Evolutionary conservation across 371 early-diverging fungal species (phyloP).

Genomic region (Apophysomyces elegans): DNA sequence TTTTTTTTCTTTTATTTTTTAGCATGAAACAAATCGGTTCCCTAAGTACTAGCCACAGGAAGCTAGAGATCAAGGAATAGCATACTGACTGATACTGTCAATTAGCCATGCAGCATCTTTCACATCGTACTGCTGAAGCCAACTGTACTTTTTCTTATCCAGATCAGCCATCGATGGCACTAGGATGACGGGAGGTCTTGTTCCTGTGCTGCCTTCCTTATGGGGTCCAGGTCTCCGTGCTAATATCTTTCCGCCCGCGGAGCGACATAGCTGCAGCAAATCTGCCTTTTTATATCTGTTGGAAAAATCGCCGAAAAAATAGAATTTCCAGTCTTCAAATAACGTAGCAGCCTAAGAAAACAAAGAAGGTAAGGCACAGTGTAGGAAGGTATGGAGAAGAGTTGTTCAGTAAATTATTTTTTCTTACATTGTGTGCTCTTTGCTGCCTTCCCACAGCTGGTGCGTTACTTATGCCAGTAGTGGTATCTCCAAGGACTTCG

Average conservation of each 20-base stretch:
- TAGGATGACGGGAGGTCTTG: not conserved
- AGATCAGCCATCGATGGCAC: conserved; percentile 5
- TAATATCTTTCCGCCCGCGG: conserved; percentile 33
- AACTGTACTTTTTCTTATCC: conserved; percentile 5
- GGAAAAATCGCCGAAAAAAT: conserved; percentile 35
- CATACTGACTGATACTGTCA: conserved; percentile 27
- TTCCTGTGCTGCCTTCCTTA: not conserved
- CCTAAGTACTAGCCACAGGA: too few relatives aligned
- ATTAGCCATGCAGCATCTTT: conserved; percentile 32
- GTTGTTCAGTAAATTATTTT: not conserved
- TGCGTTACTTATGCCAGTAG: conserved; percentile 32
- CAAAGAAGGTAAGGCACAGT: not conserved
- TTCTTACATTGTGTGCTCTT: not conserved
- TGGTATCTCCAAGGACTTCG: conserved; percentile 42
- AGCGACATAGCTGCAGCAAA: conserved; percentile 25
- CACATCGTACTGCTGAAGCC: conserved; percentile 29
- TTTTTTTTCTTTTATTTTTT: not conserved
- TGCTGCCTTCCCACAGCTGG: conserved; percentile 26
- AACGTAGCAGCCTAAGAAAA: conserved; percentile 1
- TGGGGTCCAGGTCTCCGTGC: conserved; percentile 25
- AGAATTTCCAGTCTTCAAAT: conserved; percentile 33
- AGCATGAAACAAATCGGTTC: too few relatives aligned
- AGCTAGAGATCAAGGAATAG: too few relatives aligned
- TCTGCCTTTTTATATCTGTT: conserved; percentile 32
- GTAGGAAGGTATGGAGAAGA: not conserved